A percentile compares a stretch with the other conserved stretches of the same genome.
These are phyloP conservation scores for Trichoderma breve DNA, from an alignment of 2,329 filamentous ascomycete species.

Conservation along the genomic window DNA sequence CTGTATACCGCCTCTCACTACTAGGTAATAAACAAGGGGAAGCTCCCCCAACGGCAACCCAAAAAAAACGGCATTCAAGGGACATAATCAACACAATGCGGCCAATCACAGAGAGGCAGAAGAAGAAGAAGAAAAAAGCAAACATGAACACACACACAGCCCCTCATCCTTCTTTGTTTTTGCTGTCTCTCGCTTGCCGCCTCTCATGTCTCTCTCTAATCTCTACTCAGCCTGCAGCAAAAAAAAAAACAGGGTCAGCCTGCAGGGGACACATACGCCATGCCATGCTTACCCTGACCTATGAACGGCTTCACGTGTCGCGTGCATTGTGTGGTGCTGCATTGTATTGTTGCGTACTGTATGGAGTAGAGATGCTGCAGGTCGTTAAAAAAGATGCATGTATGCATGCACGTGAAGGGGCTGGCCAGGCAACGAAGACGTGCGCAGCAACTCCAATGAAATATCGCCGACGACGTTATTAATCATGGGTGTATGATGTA, in stretches of 20 bases:
- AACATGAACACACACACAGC: not conserved
- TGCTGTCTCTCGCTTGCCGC: not conserved
- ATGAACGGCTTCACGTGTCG: conserved; percentile 7
- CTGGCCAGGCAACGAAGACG: conserved; percentile 9
- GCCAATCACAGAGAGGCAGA: not conserved
- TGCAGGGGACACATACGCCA: not conserved
- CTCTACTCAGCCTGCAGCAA: not conserved
- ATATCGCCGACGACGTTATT: not conserved
- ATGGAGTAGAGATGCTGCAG: not conserved
- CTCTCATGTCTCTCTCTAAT: not conserved
- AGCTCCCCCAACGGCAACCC: not conserved
- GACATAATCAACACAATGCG: not conserved
- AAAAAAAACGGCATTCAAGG: not conserved
- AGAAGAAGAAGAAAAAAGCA: not conserved
- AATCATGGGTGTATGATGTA: not conserved
- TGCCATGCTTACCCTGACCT: not conserved
- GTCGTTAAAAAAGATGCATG: not conserved
- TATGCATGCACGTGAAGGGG: not conserved
- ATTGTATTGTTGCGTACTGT: not conserved
- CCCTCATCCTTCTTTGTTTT: not conserved
- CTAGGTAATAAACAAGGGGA: not conserved
- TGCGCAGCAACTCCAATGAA: conserved; percentile 8
- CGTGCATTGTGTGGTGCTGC: not conserved
- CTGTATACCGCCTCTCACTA: not conserved
- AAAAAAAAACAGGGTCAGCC: not conserved